phyloP scores from a whole-genome alignment of 208 protist genomes.

The Leishmania major region DNA sequence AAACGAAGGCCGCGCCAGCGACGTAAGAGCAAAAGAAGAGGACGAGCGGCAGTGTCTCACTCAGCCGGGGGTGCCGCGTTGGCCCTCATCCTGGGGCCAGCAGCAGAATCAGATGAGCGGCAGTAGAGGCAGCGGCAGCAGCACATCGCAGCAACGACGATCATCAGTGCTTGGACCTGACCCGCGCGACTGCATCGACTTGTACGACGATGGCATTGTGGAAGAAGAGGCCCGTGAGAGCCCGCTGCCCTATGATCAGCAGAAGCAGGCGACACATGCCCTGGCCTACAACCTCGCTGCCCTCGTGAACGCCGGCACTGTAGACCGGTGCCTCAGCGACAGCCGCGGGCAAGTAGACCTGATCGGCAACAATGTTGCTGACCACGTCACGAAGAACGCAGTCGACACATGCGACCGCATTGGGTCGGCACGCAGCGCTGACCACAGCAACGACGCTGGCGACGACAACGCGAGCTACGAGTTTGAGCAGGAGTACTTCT shows the following conservation, averaged over 20 bases:
- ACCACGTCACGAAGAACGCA: background rate
- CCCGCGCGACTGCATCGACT: constrained; percentile 30
- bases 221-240: constrained; percentile 14
- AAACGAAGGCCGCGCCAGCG: background rate
- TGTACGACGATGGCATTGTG: constrained; percentile 6
- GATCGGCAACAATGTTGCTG: background rate
- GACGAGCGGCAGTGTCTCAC: background rate
- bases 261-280: background rate
- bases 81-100: background rate
- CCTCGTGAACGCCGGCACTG: constrained; percentile 25
- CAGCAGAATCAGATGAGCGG: background rate
- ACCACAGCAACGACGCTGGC: background rate
- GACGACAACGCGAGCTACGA: constrained; percentile 5
- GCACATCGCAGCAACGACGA: constrained; percentile 7
- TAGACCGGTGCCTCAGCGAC: constrained; percentile 29
- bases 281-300: constrained; percentile 14
- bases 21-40: constrained; percentile 3
- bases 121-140: constrained; percentile 17
- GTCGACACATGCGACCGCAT: background rate
- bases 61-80: background rate
- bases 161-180: constrained; percentile 26
- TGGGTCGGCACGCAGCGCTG: background rate
- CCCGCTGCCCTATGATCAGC: constrained; percentile 8
- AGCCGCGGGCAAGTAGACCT: constrained; percentile 24
- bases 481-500: constrained; percentile 29